Evolutionary conservation across 139 green algal species (phyloP), one percentile per base, ranked within the genome.

Genomic region (Haematococcus lacustris): DNA sequence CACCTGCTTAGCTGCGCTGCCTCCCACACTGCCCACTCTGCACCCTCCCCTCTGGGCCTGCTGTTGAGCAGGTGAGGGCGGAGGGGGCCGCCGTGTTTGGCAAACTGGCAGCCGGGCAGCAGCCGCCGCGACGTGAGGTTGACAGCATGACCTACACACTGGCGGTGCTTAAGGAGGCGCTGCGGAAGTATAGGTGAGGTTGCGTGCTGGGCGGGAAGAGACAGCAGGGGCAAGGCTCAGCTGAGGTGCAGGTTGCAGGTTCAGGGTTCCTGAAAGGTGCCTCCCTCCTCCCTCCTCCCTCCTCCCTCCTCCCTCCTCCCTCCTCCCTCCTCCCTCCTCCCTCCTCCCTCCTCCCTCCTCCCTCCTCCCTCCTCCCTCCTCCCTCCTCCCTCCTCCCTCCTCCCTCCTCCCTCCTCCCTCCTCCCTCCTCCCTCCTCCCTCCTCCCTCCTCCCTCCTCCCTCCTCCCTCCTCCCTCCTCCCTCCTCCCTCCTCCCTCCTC

Each of bases 121-220:
- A 30, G 26, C 53, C 83, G 5, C 80, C 87, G 6, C 73, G 83
- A 0, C 85, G 87, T 5, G 71, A 77, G 13, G 83, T 91, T 40
- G 85, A 88, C 57, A 59, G 75, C 69, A 93, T 97, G 88, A 50
- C 76, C 2, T 96, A 90, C 84, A 93, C 90, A 7, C 82, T 94
- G 35, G 72, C 81, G 0, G 88, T 91, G 64, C 87, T 98, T 13
- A 97, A 97, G 82, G 90, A 94, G 76, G 78, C 80, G 33, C 73
- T 94, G 66, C 82, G 90, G 61, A 89, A 91, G 80, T 94, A 94
- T 77, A 86, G 57, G 63, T 69, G 63, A 23, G 59, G 3, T n/a
- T 38, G 37, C 57, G 26, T 30, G 57, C 57, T 34, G 26, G 25
- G 57, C 28, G 9, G 26, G 13, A 65, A 9, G 57, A 13, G 9